Evolutionary conservation across 2,329 filamentous ascomycete genomes (phyloP), one percentile per base, ranked within the genome.

Genomic region (Aaosphaeria pasadenensis): DNA sequence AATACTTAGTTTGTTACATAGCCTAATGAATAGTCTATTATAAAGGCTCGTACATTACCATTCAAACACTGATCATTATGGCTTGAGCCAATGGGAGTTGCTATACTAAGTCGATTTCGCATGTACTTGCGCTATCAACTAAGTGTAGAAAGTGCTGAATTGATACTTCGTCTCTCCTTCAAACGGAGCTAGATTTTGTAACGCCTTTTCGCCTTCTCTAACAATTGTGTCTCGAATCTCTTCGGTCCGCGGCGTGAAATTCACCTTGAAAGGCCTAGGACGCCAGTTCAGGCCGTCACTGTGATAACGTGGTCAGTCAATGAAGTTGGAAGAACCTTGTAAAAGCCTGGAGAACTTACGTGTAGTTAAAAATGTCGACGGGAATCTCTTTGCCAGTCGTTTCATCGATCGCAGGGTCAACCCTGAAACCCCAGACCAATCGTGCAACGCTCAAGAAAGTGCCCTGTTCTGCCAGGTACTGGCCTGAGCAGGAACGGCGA

Each of bases 221-320:
- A 77, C 70, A 35, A 81, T 76, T 1, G 77, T 74, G 42, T 67
- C 62, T 5, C 62, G 63, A 44, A 80, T 76, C 55, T 74, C 71
- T n/a, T 71, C 64, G 6, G 59, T 73, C n/a, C 78, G 68, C 11
- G 77, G 75, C 24, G 63, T 69, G 51, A 81, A 78, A 40, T 70
- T 71, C 46, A 78, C 81, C 47, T 70, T 59, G 54, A 81, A 82
- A 1, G 76, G 75, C 54, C 73, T 70, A 5, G 78, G 78, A 3
- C 78, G 71, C 77, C 79, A 79, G 52, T 81, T 81, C 31, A 81
- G 65, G 2, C 78, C 78, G 52, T 81, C 78, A 3, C 73, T 77
- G 28, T 1, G 17, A 40, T 41, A 11, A 43, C 17, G 39, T 11
- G 39, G 9, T 41, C 17, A n/a, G 11, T 11, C 7, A 11, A 36